These are phyloP conservation scores for Tricladium varicosporioides DNA, from an alignment of 2,329 filamentous ascomycete genomes.

Conservation along the genomic window DNA sequence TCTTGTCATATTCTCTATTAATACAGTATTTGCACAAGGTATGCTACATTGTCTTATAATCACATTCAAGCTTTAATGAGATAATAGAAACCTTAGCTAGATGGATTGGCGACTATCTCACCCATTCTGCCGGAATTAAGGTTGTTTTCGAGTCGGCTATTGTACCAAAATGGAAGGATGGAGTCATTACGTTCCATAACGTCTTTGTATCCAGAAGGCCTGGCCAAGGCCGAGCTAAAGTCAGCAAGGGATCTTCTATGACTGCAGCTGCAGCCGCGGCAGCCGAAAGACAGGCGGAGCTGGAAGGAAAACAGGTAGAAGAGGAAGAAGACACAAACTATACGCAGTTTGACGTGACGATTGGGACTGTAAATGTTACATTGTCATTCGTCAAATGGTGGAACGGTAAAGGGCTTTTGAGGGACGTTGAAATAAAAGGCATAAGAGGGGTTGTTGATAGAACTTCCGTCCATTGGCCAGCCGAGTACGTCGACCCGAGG, in stretches of 20 bases:
- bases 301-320: constrained; percentile 40
- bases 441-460: constrained; percentile 90
- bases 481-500: constrained; percentile 72
- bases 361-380: constrained; percentile 94
- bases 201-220: constrained; percentile 93
- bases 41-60: constrained; percentile 32
- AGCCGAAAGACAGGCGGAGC: constrained; percentile 58
- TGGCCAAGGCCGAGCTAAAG: constrained; percentile 75
- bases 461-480: constrained; percentile 73
- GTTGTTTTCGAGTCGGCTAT: constrained; percentile 98
- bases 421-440: constrained; percentile 91
- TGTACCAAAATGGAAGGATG: constrained; percentile 91
- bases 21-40: constrained; percentile 95
- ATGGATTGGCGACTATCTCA: constrained; percentile 94
- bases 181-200: constrained; percentile 94
- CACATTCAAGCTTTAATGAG: no score
- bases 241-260: constrained; percentile 87
- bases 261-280: constrained; percentile 84
- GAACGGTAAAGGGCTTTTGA: constrained; percentile 88
- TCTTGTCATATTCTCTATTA: constrained; percentile 83
- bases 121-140: constrained; percentile 86
- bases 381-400: constrained; percentile 99
- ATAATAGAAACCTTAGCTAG: constrained; percentile 78
- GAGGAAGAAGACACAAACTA: constrained; percentile 90
- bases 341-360: constrained; percentile 93